phyloP scores from a whole-genome alignment of 2,329 filamentous ascomycete species.

The Trichoderma arundinaceum region DNA sequence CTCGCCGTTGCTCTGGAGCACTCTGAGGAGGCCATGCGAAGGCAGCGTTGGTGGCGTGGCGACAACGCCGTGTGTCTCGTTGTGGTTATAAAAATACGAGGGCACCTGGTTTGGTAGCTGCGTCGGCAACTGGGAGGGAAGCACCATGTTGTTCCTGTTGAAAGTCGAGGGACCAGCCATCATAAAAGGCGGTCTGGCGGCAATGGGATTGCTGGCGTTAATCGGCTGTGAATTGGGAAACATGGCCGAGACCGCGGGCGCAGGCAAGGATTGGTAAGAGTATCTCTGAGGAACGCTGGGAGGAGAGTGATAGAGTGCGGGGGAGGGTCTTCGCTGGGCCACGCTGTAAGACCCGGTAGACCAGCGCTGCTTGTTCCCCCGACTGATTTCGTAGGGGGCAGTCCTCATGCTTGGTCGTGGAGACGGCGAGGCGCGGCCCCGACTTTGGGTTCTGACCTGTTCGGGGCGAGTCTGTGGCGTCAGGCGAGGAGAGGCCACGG shows the following conservation, averaged over 20 bases:
- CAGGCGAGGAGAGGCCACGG: slow-evolving; percentile 73
- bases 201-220: slow-evolving; percentile 60
- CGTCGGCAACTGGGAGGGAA: slow-evolving; percentile 55
- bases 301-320: slow-evolving; percentile 67
- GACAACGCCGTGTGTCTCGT: slow-evolving; percentile 57
- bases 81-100: slow-evolving; percentile 56
- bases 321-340: slow-evolving; percentile 54
- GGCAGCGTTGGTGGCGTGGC: slow-evolving; percentile 60
- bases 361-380: slow-evolving; percentile 75
- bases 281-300: slow-evolving; percentile 64
- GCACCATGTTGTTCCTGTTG: slow-evolving; percentile 63
- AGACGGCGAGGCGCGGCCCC: slow-evolving; percentile 73
- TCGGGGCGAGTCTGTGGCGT: slow-evolving; percentile 65
- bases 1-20: slow-evolving; percentile 77
- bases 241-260: slow-evolving; percentile 43
- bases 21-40: slow-evolving; percentile 75
- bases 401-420: slow-evolving; percentile 71
- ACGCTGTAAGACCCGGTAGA: slow-evolving; percentile 71
- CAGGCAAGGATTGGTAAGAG: slow-evolving; percentile 48
- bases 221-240: slow-evolving; percentile 57
- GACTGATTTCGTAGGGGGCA: slow-evolving; percentile 70
- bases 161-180: slow-evolving; percentile 59
- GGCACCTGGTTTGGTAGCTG: slow-evolving; percentile 49
- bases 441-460: slow-evolving; percentile 67
- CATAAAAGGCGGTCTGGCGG: slow-evolving; percentile 62